These are phyloP conservation scores for Tubosaeta sp. DNA, from an alignment of 768 basidiomycete species.

Conservation along the genomic window DNA sequence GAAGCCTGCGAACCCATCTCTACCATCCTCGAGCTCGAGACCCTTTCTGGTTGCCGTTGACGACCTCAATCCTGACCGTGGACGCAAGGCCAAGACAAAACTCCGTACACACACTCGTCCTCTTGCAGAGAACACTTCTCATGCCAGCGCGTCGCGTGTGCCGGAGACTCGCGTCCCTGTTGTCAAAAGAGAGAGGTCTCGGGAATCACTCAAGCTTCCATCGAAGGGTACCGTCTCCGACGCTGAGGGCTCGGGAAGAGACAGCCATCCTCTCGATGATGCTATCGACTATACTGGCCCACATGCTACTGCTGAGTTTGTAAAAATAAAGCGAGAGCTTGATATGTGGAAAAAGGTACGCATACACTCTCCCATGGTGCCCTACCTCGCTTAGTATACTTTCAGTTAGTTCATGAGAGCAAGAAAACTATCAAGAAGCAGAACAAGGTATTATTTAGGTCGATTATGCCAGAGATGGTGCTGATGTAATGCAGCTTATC, in stretches of 20 bases:
- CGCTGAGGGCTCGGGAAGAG: constrained; percentile 22
- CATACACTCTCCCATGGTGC: background rate
- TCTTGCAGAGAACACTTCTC: constrained; percentile 16
- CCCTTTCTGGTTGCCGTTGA: constrained; percentile 28
- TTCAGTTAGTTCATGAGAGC: constrained; percentile 37
- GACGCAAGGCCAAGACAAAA: constrained; percentile 30
- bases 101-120: constrained; percentile 23
- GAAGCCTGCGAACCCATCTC: constrained; percentile 17
- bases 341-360: constrained; percentile 48
- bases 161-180: constrained; percentile 1
- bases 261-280: constrained; percentile 13
- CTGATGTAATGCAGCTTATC: constrained; percentile 38
- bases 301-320: constrained; percentile 45
- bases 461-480: background rate
- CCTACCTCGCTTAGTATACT: constrained; percentile 2
- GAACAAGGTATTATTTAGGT: constrained; percentile 42
- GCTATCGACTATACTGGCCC: constrained; percentile 29
- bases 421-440: constrained; percentile 54
- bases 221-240: constrained; percentile 29
- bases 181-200: constrained; percentile 31
- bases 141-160: constrained; percentile 8
- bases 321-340: constrained; percentile 54
- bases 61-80: constrained; percentile 27
- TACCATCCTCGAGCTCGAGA: constrained; percentile 15
- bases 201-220: constrained; percentile 24